Evolutionary conservation across 2,329 filamentous ascomycete genomes (phyloP).

Genomic region (Hypoxylon sp.): DNA sequence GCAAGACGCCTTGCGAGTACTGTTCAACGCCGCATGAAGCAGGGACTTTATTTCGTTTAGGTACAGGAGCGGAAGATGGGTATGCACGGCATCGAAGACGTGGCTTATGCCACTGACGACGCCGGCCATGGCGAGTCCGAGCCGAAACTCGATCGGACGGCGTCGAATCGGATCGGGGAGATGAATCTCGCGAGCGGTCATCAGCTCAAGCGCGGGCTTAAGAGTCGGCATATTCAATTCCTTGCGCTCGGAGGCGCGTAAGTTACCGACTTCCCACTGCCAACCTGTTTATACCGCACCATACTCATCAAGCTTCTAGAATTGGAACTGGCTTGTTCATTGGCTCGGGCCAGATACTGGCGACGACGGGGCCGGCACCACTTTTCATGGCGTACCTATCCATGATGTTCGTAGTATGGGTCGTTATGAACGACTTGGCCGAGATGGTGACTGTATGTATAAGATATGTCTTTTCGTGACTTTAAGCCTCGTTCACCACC

Average conservation of each 20-base stretch:
- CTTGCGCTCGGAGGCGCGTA: slow-evolving; percentile 65
- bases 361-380: slow-evolving; percentile 71
- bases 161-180: slow-evolving; percentile 44
- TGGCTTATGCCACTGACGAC: slow-evolving; percentile 40
- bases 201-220: slow-evolving; percentile 68
- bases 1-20: background rate
- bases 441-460: slow-evolving; percentile 61
- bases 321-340: slow-evolving; percentile 76
- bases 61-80: slow-evolving; percentile 34
- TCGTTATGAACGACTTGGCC: slow-evolving; percentile 66
- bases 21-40: slow-evolving; percentile 2
- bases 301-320: slow-evolving; percentile 43
- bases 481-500: background rate
- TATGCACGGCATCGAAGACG: slow-evolving; percentile 21
- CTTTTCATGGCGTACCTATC: slow-evolving; percentile 76
- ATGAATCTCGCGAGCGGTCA: slow-evolving; percentile 53
- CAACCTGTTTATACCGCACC: background rate
- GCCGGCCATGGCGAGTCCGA: slow-evolving; percentile 44
- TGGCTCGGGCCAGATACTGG: slow-evolving; percentile 69
- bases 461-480: background rate
- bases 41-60: background rate
- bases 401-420: slow-evolving; percentile 67
- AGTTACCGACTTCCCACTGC: slow-evolving; percentile 31
- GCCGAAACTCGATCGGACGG: slow-evolving; percentile 44
- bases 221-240: slow-evolving; percentile 72